Percentiles rank a stretch among this genome's conserved stretches.
phyloP scores from a whole-genome alignment of 2,329 filamentous ascomycete genomes.

The Xylariaceae sp. region DNA sequence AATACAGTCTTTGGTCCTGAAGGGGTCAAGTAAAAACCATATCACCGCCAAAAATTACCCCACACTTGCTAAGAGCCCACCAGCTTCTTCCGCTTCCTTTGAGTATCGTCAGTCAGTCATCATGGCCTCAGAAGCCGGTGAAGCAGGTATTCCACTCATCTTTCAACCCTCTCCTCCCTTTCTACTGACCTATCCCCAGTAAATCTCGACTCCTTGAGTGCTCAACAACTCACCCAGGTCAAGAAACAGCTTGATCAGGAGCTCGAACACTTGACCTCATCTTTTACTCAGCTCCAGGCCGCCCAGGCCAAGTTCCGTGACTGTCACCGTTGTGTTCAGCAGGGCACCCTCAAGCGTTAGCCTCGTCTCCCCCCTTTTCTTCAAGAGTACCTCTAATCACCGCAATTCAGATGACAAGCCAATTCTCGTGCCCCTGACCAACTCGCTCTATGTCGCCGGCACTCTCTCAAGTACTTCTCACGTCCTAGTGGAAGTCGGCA shows the following conservation, averaged over 20 bases:
- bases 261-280: constrained; percentile 86
- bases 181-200: constrained; percentile 36
- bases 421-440: constrained; percentile 90
- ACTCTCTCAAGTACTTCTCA: constrained; percentile 68
- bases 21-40: too few relatives aligned
- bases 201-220: constrained; percentile 69
- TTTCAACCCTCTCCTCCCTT: too few relatives aligned
- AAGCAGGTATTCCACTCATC: too few relatives aligned
- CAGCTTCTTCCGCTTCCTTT: too few relatives aligned
- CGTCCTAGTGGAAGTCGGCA: constrained; percentile 46
- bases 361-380: constrained; percentile 15
- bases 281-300: constrained; percentile 82
- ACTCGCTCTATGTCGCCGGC: constrained; percentile 89
- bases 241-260: constrained; percentile 97
- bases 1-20: too few relatives aligned
- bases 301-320: constrained; percentile 91
- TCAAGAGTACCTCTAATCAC: background rate
- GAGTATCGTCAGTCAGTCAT: too few relatives aligned
- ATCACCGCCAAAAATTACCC: too few relatives aligned
- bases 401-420: constrained; percentile 39
- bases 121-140: too few relatives aligned
- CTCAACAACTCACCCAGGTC: constrained; percentile 81
- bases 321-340: constrained; percentile 73
- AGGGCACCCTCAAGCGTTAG: constrained; percentile 43
- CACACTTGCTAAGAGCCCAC: too few relatives aligned